Base-by-base conservation (phyloP, 2,329 filamentous ascomycete genomes). In the Cladosporium sp. region DNA sequence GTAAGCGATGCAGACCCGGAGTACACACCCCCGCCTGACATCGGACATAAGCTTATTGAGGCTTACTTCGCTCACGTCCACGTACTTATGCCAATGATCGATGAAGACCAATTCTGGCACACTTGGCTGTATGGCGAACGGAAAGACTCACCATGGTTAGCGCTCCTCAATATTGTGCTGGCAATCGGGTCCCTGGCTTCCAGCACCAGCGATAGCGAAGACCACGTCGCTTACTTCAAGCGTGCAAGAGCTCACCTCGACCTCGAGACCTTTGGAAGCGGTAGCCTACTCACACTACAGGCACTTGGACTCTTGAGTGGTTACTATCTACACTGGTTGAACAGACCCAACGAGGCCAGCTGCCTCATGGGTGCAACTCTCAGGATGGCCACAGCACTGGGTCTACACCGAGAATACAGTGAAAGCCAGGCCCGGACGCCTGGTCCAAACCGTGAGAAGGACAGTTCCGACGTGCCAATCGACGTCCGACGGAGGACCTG, bases 401-500 rank as follows among this genome's bases (percentile, higher is more conserved):
- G 74, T 6, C 62, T 76, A 53, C 74, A 76, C 52, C 65, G 74
- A 23, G 74, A 76, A 26, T 75, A 74, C 59, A 71, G 64, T 35
- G 71, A 73, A 8, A 74, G 69, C n/a, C 73, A 78, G 76, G 80
- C 75, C 67, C 82, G 58, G 71, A 80, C 58, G 71, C 82, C 70
- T 73, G 79, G 64, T 21, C 35, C 57, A 35, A 31, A 31, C 18
- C 40, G 44, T 14, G 46, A 46, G 23, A 53, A 62, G 31, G 67
- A 70, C 78, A 83, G 78, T 64, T 82, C 83, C 62, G 77, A 85
- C 44, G 81, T 83, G 16, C 83, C 84, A 0, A 82, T 84, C 21
- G 88, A 91, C 73, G 85, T 87, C 12, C 83, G 88, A 65, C 81
- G 88, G 64, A 83, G 88, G 37, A 90, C 90, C 3, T 92, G 90